Evolutionary conservation across 805 yeast species (phyloP).

Genomic region (Myxozyma kluyveri): DNA sequence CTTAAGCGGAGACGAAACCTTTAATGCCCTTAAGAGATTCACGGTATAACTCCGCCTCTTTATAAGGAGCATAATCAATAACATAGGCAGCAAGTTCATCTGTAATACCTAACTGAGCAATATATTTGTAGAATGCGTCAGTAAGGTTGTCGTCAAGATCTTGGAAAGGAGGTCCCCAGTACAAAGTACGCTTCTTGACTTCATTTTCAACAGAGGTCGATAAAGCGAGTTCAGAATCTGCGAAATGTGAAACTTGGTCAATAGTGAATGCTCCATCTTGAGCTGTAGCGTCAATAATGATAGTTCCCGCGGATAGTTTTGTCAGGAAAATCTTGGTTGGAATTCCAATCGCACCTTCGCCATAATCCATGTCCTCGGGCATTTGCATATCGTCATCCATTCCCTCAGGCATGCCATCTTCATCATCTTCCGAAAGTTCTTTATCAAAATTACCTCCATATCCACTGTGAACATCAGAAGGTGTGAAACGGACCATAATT

Average conservation of each 20-base stretch:
- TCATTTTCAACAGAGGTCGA: slow-evolving; percentile 8
- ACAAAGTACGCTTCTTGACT: slow-evolving; percentile 5
- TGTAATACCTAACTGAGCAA: slow-evolving; percentile 16
- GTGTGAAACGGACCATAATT: slow-evolving; percentile 12
- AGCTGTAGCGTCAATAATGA: slow-evolving; percentile 11
- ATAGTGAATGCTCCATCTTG: slow-evolving; percentile 2
- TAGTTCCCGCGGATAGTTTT: slow-evolving; percentile 19
- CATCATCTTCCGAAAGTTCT: slow-evolving; percentile 3
- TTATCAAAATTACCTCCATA: background rate
- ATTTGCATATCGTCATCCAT: background rate
- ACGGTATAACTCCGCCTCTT: slow-evolving; percentile 16
- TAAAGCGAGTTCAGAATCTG: slow-evolving; percentile 13
- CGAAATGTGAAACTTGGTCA: slow-evolving; percentile 16
- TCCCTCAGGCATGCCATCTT: too few relatives aligned
- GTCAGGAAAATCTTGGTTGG: slow-evolving; percentile 21
- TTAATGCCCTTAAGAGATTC: slow-evolving; percentile 12
- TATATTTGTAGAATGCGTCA: slow-evolving; percentile 11
- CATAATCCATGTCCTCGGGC: slow-evolving; percentile 9
- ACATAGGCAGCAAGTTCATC: slow-evolving; percentile 14
- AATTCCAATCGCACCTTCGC: background rate
- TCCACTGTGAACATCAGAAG: slow-evolving; percentile 21
- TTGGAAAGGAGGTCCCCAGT: slow-evolving; percentile 27
- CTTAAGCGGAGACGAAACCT: slow-evolving; percentile 16
- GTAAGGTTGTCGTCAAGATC: slow-evolving; percentile 23
- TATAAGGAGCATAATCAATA: slow-evolving; percentile 13